Conservation (phyloP, 2,329 filamentous ascomycete genomes). For the Chaetomiaceae sp. region DNA sequence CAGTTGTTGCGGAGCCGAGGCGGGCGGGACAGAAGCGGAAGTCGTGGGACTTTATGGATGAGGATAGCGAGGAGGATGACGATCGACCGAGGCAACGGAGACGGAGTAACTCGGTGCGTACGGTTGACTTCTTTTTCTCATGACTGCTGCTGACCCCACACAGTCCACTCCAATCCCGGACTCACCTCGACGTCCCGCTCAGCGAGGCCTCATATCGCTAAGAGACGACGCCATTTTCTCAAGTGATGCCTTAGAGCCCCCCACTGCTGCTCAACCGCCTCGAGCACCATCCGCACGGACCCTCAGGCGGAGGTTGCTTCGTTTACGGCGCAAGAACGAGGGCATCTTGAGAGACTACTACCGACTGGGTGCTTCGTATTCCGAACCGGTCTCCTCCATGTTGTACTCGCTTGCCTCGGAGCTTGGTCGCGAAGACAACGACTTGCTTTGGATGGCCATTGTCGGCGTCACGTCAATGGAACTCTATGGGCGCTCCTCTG, state of each 20-base stretch:
- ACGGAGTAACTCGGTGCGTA: conserved; percentile 78
- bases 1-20: conserved; percentile 39
- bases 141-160: conserved; percentile 36
- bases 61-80: conserved; percentile 65
- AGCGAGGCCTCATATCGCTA: conserved; percentile 56
- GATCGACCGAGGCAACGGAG: conserved; percentile 73
- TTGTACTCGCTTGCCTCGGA: conserved; percentile 93
- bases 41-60: conserved; percentile 67
- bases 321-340: conserved; percentile 74
- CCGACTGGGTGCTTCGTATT: conserved; percentile 80
- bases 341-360: conserved; percentile 76
- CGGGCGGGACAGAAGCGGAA: conserved; percentile 68
- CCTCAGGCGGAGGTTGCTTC: conserved; percentile 68
- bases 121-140: neutral
- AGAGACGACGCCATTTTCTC: conserved; percentile 44
- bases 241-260: conserved; percentile 48
- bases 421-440: conserved; percentile 92
- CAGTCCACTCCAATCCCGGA: conserved; percentile 63
- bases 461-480: conserved; percentile 94
- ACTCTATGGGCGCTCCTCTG: conserved; percentile 80
- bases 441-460: conserved; percentile 90
- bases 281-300: conserved; percentile 66
- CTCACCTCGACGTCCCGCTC: conserved; percentile 57
- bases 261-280: conserved; percentile 54
- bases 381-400: conserved; percentile 90